Conservation (phyloP, 352 stramenopile species). For the Globisporangium alternatum region DNA sequence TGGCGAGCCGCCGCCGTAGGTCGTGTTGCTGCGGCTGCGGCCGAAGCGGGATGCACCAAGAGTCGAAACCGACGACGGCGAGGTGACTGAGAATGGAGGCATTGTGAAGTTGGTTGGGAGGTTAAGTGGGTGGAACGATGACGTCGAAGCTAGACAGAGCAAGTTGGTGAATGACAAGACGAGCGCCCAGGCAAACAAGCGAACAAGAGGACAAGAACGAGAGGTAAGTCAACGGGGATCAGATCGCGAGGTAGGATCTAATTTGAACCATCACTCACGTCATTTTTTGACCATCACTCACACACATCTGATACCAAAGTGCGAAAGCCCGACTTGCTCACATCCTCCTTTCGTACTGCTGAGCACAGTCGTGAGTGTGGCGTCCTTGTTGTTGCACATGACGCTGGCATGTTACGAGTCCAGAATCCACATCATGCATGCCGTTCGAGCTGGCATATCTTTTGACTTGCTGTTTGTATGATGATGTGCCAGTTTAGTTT, state of each 20-base stretch:
- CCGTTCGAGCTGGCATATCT: too few species aligned
- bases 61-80: slow-evolving; percentile 8
- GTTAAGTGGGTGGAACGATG: background rate
- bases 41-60: background rate
- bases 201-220: background rate
- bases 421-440: too few species aligned
- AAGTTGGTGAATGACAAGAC: background rate
- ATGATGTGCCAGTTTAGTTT: too few species aligned
- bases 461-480: too few species aligned
- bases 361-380: too few species aligned
- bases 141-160: background rate
- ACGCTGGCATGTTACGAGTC: too few species aligned
- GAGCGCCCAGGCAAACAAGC: background rate
- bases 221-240: background rate
- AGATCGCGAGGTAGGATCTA: background rate
- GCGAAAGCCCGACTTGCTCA: too few species aligned
- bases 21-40: slow-evolving; percentile 1
- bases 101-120: background rate
- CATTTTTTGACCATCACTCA: too few species aligned
- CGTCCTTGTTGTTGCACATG: too few species aligned
- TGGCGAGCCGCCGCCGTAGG: background rate
- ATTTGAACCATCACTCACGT: background rate
- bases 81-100: slow-evolving; percentile 7
- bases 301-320: too few species aligned
- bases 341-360: too few species aligned